Conservation (phyloP, 78 protist species). For the Planoprotostelium fungivorum region DNA sequence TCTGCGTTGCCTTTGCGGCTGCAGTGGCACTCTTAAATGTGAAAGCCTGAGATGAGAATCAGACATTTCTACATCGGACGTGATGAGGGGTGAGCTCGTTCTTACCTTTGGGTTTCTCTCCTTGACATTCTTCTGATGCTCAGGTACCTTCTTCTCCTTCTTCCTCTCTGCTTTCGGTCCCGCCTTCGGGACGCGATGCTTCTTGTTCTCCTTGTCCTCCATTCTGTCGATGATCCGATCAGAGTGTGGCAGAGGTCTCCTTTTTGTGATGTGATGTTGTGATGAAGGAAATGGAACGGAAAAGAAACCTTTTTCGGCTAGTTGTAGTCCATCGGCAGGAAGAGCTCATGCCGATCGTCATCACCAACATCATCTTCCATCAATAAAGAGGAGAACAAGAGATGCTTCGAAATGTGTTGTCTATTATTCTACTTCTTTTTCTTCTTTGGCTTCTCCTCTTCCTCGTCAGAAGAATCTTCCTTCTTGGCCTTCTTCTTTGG, state of each 20-base stretch:
- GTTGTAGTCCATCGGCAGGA: too few relatives aligned
- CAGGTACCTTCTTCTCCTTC: constrained; percentile 39
- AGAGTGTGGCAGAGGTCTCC: too few relatives aligned
- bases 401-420: too few relatives aligned
- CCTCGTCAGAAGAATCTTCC: not conserved
- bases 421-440: too few relatives aligned
- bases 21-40: constrained; percentile 28
- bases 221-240: too few relatives aligned
- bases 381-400: too few relatives aligned
- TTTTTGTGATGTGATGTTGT: too few relatives aligned
- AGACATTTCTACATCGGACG: not conserved
- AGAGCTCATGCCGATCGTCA: too few relatives aligned
- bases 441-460: not conserved
- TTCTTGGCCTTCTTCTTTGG: not conserved
- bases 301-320: too few relatives aligned
- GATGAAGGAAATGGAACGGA: too few relatives aligned
- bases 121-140: constrained; percentile 1
- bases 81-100: not conserved
- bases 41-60: constrained; percentile 30
- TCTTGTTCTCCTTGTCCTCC: constrained; percentile 23
- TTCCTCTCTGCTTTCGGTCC: constrained; percentile 67
- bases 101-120: constrained; percentile 10
- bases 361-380: too few relatives aligned
- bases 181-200: constrained; percentile 39
- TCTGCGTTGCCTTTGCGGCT: constrained; percentile 9